These are phyloP conservation scores for Apiospora rasikravindrae DNA, from an alignment of 2,329 filamentous ascomycete genomes.

Conservation along the genomic window DNA sequence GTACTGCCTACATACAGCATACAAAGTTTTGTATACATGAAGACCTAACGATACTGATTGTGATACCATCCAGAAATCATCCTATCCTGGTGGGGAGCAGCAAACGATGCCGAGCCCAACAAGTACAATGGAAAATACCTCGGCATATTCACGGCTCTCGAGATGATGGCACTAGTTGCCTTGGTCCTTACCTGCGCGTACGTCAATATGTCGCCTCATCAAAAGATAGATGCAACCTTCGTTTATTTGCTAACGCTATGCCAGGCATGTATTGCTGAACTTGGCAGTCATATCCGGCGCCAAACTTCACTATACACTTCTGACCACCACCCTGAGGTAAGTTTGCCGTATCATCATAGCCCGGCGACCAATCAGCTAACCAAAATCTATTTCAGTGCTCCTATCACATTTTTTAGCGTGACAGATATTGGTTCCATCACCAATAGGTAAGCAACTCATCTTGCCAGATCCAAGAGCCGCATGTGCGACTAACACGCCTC, in stretches of 20 bases:
- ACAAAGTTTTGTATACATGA: background rate
- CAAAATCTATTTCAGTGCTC: background rate
- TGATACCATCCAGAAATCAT: slow-evolving; percentile 19
- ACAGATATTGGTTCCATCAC: slow-evolving; percentile 15
- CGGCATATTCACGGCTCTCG: slow-evolving; percentile 20
- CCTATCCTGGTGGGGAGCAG: slow-evolving; percentile 23
- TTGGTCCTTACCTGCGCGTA: slow-evolving; percentile 20
- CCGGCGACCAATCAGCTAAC: background rate
- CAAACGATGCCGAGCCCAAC: slow-evolving; percentile 19
- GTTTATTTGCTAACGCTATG: background rate
- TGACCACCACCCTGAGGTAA: slow-evolving; percentile 21
- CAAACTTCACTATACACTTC: slow-evolving; percentile 22
- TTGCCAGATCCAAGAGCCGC: background rate
- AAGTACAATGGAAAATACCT: slow-evolving; percentile 21
- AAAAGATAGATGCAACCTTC: background rate
- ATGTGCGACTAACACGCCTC: background rate
- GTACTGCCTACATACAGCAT: background rate
- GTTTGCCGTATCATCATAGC: background rate
- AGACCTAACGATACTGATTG: background rate
- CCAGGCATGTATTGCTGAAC: slow-evolving; percentile 22
- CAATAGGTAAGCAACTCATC: background rate
- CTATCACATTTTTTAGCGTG: slow-evolving; percentile 15
- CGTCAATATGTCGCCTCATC: background rate
- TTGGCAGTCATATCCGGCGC: slow-evolving; percentile 20
- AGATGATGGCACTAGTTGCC: slow-evolving; percentile 17